Conservation (phyloP, 176 grass and related monocot genomes). For the Aegilops longissima region DNA sequence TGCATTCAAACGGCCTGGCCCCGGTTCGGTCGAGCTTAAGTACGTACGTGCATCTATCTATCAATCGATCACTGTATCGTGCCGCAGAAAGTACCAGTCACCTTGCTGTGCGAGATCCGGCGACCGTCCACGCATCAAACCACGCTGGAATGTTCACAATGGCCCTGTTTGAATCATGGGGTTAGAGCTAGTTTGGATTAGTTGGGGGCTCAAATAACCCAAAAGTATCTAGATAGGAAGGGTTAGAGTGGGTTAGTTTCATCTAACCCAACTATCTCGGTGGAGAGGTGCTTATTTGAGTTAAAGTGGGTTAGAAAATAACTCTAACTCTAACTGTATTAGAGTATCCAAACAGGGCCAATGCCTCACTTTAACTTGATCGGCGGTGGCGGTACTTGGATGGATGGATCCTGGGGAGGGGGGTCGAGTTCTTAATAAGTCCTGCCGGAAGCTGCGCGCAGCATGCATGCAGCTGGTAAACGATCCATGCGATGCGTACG, state of each 20-base stretch:
- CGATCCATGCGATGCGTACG: background rate
- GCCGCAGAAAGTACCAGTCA: slow-evolving; percentile 22
- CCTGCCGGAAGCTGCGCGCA: background rate
- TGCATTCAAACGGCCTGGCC: background rate
- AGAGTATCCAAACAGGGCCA: too few species aligned
- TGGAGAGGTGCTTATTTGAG: too few species aligned
- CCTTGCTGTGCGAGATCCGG: slow-evolving; percentile 28
- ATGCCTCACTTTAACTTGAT: background rate
- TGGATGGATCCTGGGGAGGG: background rate
- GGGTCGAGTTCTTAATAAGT: background rate
- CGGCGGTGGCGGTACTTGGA: background rate
- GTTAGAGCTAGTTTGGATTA: too few species aligned
- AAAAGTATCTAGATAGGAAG: too few species aligned
- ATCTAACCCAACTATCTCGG: too few species aligned
- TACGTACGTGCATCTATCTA: background rate
- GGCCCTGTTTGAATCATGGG: too few species aligned
- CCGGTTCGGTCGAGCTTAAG: background rate
- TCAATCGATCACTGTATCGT: background rate
- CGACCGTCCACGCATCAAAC: background rate
- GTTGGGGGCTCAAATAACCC: too few species aligned
- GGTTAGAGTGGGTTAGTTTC: too few species aligned
- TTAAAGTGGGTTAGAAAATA: too few species aligned
- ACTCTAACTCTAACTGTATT: too few species aligned
- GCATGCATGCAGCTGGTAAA: background rate
- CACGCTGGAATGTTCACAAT: slow-evolving; percentile 19